phyloP scores from a whole-genome alignment of 2,329 filamentous ascomycete species.

The Fusarium nodosum region DNA sequence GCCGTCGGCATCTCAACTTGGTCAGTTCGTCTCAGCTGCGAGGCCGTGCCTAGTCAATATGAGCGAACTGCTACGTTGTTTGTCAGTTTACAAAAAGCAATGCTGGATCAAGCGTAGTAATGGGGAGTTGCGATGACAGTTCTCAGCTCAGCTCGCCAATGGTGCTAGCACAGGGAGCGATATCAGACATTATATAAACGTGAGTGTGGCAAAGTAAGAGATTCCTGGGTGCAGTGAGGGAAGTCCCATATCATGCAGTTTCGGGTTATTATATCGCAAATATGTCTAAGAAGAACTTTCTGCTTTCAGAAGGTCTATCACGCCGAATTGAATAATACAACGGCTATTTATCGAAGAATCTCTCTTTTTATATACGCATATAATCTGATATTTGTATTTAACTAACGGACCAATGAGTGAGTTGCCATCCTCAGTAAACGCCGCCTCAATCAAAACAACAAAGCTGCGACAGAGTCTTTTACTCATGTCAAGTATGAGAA shows the following conservation, averaged over 20 bases:
- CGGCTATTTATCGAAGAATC: not conserved
- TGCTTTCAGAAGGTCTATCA: not conserved
- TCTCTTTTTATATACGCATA: not conserved
- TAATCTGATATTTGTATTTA: not conserved
- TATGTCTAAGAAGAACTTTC: not conserved
- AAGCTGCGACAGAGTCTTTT: not conserved
- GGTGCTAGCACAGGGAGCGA: not conserved
- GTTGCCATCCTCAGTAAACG: not conserved
- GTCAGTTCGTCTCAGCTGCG: not conserved
- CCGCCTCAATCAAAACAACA: not conserved
- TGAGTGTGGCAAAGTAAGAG: not conserved
- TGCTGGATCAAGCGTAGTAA: not conserved
- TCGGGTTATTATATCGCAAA: not conserved
- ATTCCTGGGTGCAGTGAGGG: not conserved
- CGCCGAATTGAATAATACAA: not conserved
- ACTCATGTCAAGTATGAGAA: not conserved
- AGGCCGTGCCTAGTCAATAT: not conserved
- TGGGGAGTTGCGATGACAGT: not conserved
- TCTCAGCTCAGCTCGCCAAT: not conserved
- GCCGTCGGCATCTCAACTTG: constrained; percentile 17
- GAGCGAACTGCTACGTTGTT: not conserved
- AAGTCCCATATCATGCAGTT: not conserved
- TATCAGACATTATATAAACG: not conserved
- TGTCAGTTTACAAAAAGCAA: not conserved
- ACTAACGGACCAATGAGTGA: not conserved